Base-by-base conservation (phyloP, 2,329 filamentous ascomycete species). In the Xylariaceae sp. region DNA sequence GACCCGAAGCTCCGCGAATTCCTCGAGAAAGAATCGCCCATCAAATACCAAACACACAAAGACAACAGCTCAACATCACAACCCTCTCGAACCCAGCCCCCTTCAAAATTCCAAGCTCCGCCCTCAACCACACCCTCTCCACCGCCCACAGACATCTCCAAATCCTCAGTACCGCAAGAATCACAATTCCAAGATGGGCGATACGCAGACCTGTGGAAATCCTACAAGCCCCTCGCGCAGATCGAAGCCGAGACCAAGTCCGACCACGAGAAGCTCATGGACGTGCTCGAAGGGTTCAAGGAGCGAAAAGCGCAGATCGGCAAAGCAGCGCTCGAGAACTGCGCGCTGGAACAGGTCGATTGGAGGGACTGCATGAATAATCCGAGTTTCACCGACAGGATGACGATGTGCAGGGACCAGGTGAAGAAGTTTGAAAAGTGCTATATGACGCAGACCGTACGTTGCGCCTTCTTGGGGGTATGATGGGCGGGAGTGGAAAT, bases 181-280 rank as follows among this genome's bases (percentile, higher is more conserved):
- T 81, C 77, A 58, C 68, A 81, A 19, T 83, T 75, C 64, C 77
- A 74, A 48, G 80, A 83, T 62, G 80, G 80, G n/a, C 76, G 80
- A 40, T 83, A 83, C 70, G 90, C 91, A 48, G 81, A 97, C 66
- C 76, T 99, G 31, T 99, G 94, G 94, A 92, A 90, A 71, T 89
- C 81, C 51, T 99, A 99, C 76, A 80, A 80, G 51, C 85, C 92
- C 9, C 82, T 88, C 45, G 66, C 75, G 33, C 76, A 87, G 49
- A 72, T 95, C 52, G 86, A 92, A 62, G 76, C 80, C 43, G 82
- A 82, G 53, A 76, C 77, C 17, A 87, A 87, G 66, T 82, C 81
- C 36, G 87, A 94, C 60, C 83, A 90, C 62, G 90, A 96, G 65
- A 87, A 87, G 67, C 78, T 95, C 57, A 78, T 81, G 66, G 83